These are phyloP conservation scores for Scytalidium sp. DNA, from an alignment of 2,329 filamentous ascomycete genomes.

Conservation along the genomic window DNA sequence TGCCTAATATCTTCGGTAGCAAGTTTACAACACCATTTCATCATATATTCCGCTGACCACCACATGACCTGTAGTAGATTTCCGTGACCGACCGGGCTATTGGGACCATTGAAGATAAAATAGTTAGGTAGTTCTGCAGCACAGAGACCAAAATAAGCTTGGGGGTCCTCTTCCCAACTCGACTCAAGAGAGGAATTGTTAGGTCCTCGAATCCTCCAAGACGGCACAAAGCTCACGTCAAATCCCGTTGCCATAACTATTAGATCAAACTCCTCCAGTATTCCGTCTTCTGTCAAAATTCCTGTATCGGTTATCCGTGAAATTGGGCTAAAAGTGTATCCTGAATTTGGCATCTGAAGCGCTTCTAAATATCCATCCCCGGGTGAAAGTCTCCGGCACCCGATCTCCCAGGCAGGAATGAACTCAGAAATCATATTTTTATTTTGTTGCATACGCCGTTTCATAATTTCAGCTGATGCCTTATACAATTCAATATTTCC, in stretches of 20 bases:
- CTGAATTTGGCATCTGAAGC: conserved; percentile 27
- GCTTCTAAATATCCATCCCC: conserved; percentile 39
- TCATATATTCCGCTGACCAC: conserved; percentile 31
- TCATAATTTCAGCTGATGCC: too few relatives aligned
- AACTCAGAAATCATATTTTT: conserved; percentile 29
- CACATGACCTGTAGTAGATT: conserved; percentile 19
- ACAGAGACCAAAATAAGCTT: conserved; percentile 24
- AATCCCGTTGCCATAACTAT: conserved; percentile 28
- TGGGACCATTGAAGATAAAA: conserved; percentile 5
- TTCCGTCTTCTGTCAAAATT: conserved; percentile 23
- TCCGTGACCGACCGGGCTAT: conserved; percentile 7
- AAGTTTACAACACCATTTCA: conserved; percentile 28
- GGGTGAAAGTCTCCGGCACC: conserved; percentile 39
- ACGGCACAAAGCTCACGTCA: conserved; percentile 19
- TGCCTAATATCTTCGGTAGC: conserved; percentile 29
- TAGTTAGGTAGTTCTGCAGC: conserved; percentile 9
- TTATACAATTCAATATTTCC: too few relatives aligned
- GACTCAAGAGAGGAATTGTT: conserved; percentile 15
- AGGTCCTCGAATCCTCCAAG: conserved; percentile 19
- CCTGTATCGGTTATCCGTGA: conserved; percentile 37
- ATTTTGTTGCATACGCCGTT: too few relatives aligned
- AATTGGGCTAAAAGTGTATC: conserved; percentile 42
- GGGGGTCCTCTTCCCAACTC: conserved; percentile 17
- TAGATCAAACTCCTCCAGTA: conserved; percentile 30
- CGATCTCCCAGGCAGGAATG: conserved; percentile 39